phyloP scores from a whole-genome alignment of 78 protist species.

The Dictyostelium citrinum region DNA sequence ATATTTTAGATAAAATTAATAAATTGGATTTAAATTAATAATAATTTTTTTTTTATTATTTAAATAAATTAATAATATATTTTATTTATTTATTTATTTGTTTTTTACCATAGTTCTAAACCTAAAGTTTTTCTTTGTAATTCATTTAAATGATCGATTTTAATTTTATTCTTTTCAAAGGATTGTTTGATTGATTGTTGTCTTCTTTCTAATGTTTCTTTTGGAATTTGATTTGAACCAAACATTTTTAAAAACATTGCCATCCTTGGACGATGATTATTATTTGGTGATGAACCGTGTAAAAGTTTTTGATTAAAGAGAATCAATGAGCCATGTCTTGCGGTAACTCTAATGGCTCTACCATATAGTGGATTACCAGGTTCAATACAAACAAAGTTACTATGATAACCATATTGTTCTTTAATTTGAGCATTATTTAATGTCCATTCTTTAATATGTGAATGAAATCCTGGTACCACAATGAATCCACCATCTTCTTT shows the following conservation, averaged over 20 bases:
- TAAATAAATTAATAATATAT: too few relatives aligned
- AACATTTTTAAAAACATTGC: constrained; percentile 55
- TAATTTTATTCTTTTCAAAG: not conserved
- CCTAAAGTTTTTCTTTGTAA: constrained; percentile 14
- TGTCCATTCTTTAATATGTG: constrained; percentile 60
- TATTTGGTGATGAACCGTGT: constrained; percentile 41
- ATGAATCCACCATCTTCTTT: constrained; percentile 73
- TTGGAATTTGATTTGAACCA: not conserved
- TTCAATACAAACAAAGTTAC: not conserved
- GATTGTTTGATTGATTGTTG: constrained; percentile 6
- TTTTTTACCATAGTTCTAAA: constrained; percentile 25
- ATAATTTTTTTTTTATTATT: not conserved
- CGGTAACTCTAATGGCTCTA: constrained; percentile 42
- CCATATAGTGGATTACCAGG: constrained; percentile 10
- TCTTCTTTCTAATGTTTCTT: constrained; percentile 10
- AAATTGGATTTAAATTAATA: not conserved
- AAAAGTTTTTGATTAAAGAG: constrained; percentile 24
- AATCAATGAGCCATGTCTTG: constrained; percentile 42
- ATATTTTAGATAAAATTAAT: constrained; percentile 3
- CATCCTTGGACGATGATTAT: constrained; percentile 20
- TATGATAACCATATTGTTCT: not conserved
- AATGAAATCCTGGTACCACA: constrained; percentile 65
- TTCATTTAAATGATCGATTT: not conserved
- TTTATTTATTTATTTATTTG: not conserved
- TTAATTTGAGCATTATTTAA: constrained; percentile 6